Base-by-base conservation (phyloP, 208 protist species). In the Naegleria lovaniensis region DNA sequence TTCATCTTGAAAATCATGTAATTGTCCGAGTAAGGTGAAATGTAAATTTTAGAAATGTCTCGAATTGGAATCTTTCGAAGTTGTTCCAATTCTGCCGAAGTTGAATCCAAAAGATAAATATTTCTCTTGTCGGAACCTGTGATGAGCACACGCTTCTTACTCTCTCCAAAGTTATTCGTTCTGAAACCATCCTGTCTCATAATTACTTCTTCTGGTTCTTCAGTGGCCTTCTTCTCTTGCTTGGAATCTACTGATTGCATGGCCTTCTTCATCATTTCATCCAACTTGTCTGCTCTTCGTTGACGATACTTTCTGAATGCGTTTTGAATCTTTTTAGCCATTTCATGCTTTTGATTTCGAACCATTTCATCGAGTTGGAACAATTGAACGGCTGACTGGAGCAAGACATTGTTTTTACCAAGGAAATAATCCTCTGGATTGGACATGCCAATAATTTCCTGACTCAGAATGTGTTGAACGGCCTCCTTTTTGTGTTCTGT, bases 331-430 rank as follows among this genome's bases (percentile, higher is more conserved):
- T 55, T 36, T 16, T 7, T 67, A 29, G 43, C 85, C 85, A 89
- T 89, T 40, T 89, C 85, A 38, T 6, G 39, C 22, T n/a, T 58
- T 40, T 41, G 6, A 3, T 22, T n/a, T 40, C 51, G 7, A 19
- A 89, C 25, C 29, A 36, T 89, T 22, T 89, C 85, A 40, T 89
- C 85, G 29, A 89, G 59, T 67, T 33, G 36, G 29, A 41, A 55
- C 1, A 89, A 4, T 25, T 89, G 85, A 67, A 89, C 19, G 7
- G 87, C 52, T 9, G 15, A 29, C 16, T 19, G 39, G 0, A 90
- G 33, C 29, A 90, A 90, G 22, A 90, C 39, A 29, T 90, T 90
- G 4, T 9, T 51, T 36, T 51, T 90, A 39, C 87, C 87, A 0
- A 79, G n/a, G 29, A 79, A 29, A n/a, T 36, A 79, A 79, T 79